Evolutionary conservation across 2,329 filamentous ascomycete genomes (phyloP).

Genomic region (Ophiocordyceps camponoti-saundersi): DNA sequence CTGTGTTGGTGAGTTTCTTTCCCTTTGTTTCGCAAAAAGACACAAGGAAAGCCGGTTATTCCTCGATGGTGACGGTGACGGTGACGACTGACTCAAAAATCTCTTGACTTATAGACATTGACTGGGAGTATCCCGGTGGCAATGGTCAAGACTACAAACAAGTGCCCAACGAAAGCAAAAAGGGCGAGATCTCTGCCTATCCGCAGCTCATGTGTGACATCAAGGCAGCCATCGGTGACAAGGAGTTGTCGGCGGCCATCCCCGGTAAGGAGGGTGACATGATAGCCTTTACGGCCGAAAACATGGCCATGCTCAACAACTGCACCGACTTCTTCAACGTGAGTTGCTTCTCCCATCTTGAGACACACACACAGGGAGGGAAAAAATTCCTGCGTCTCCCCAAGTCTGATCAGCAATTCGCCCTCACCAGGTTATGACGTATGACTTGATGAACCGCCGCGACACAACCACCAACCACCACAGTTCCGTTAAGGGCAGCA

Average conservation of each 20-base stretch:
- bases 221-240: constrained; percentile 38
- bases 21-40: too few species aligned
- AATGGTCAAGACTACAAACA: constrained; percentile 54
- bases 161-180: constrained; percentile 39
- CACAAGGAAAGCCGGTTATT: too few species aligned
- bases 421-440: constrained; percentile 39
- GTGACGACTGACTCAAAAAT: background rate
- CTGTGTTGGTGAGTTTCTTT: constrained; percentile 30
- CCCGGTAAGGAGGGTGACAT: constrained; percentile 47
- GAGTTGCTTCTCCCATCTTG: background rate
- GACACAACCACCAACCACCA: constrained; percentile 49
- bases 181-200: constrained; percentile 42
- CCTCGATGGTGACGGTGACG: too few species aligned
- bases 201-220: constrained; percentile 42
- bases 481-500: constrained; percentile 36
- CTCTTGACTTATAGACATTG: constrained; percentile 36
- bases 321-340: constrained; percentile 48
- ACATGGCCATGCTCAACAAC: constrained; percentile 39
- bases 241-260: constrained; percentile 49
- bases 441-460: constrained; percentile 60
- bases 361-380: too few species aligned
- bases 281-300: constrained; percentile 44
- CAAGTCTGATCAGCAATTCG: too few species aligned
- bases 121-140: constrained; percentile 48
- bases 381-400: too few species aligned